Conservation (phyloP, 768 basidiomycete species). For the Suillus lakei region DNA sequence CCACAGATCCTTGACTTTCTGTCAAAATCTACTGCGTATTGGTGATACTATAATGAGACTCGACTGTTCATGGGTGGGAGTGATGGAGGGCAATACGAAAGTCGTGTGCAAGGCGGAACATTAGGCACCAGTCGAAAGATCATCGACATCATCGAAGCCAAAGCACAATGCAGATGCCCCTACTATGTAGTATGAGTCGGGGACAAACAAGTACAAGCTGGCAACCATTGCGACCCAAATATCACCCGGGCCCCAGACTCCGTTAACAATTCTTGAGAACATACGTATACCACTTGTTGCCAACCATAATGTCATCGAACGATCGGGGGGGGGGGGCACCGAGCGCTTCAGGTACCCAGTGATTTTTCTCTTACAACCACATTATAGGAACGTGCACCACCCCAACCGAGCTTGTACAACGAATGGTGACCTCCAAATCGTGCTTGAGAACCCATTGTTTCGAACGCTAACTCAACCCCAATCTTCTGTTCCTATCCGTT, state of each 20-base stretch:
- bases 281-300: not conserved
- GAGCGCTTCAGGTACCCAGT: not conserved
- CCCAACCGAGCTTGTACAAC: not conserved
- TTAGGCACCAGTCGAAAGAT: too few species aligned
- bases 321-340: not conserved
- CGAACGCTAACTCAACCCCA: not conserved
- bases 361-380: not conserved
- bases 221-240: too few species aligned
- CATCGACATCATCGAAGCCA: too few species aligned
- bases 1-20: not conserved
- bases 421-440: conserved; percentile 9
- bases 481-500: not conserved
- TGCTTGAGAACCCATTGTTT: not conserved
- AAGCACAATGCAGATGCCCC: too few species aligned
- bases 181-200: too few species aligned
- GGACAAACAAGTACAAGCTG: not conserved
- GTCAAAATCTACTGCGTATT: not conserved
- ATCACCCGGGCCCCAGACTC: not conserved
- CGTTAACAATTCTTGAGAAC: not conserved
- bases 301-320: not conserved
- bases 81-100: not conserved
- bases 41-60: not conserved
- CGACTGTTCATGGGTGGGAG: not conserved
- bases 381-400: not conserved
- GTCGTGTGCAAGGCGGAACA: too few species aligned